A percentile compares a stretch with the other conserved stretches of the same genome.
Conservation (phyloP, 495 filamentous ascomycete genomes). For the Xylaria acuta region DNA sequence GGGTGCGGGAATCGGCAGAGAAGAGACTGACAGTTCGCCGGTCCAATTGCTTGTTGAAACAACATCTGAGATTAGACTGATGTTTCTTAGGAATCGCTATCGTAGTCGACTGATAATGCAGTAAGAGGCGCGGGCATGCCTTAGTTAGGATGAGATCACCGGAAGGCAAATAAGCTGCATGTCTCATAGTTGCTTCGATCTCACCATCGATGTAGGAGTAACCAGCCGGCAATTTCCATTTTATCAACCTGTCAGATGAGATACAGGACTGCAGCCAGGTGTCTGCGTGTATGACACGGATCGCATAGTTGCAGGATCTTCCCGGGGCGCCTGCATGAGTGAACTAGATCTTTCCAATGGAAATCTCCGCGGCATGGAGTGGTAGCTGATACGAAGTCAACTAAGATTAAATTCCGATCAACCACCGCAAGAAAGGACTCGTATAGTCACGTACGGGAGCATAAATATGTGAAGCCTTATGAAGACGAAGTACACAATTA, state of each 20-base stretch:
- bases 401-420: background rate
- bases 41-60: background rate
- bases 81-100: background rate
- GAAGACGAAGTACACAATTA: too few relatives aligned
- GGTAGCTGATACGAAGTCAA: background rate
- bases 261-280: background rate
- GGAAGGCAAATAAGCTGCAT: conserved; percentile 3
- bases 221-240: background rate
- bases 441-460: background rate
- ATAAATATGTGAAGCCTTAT: background rate
- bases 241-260: background rate
- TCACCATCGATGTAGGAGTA: background rate
- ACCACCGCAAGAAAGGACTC: background rate
- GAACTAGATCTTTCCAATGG: conserved; percentile 17
- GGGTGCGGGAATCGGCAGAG: background rate
- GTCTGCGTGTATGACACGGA: background rate
- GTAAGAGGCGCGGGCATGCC: background rate
- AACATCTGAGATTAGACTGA: background rate
- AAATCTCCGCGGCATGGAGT: background rate
- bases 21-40: too few relatives aligned
- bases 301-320: conserved; percentile 25
- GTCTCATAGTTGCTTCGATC: background rate
- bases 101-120: background rate
- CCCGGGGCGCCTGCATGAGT: conserved; percentile 19
- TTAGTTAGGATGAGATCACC: background rate